Evolutionary conservation across 129 eudicot species (phyloP).

Genomic region (Sambucus nigra): DNA sequence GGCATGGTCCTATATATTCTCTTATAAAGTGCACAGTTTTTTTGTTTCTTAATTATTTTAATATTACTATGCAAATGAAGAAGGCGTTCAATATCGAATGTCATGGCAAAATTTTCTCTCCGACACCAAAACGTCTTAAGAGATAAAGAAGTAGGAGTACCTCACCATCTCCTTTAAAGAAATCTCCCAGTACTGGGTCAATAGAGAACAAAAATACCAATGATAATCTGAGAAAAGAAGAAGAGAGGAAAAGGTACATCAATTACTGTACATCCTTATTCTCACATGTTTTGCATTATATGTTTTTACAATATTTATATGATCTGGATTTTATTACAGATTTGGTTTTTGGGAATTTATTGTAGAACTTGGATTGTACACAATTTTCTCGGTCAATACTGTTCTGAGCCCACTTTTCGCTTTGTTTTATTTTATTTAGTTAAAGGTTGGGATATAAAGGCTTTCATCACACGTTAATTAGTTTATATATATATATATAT

Average conservation of each 20-base stretch:
- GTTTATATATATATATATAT: too few relatives aligned
- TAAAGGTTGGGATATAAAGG: too few relatives aligned
- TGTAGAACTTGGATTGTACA: neutral
- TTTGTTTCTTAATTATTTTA: conserved; percentile 24
- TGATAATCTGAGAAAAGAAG: conserved; percentile 65
- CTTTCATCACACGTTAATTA: too few relatives aligned
- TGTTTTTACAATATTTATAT: conserved; percentile 5
- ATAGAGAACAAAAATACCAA: conserved; percentile 51
- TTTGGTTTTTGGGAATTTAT: neutral
- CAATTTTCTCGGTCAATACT: neutral
- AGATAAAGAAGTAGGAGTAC: conserved; percentile 54
- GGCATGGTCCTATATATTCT: conserved; percentile 21
- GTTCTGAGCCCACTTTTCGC: too few relatives aligned
- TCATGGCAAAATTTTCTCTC: conserved; percentile 55
- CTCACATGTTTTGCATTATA: neutral
- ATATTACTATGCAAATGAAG: conserved; percentile 53
- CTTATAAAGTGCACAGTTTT: conserved; percentile 10
- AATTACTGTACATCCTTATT: neutral
- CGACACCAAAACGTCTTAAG: conserved; percentile 49
- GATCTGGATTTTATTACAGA: neutral
- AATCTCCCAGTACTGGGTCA: conserved; percentile 52
- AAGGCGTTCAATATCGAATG: conserved; percentile 74
- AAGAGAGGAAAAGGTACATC: conserved; percentile 83
- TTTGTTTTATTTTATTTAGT: too few relatives aligned
- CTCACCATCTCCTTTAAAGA: conserved; percentile 40